Percentiles rank a stretch among this genome's conserved stretches.
Evolutionary conservation across 2,329 filamentous ascomycete species (phyloP).

Genomic region (Venturia carpophila): DNA sequence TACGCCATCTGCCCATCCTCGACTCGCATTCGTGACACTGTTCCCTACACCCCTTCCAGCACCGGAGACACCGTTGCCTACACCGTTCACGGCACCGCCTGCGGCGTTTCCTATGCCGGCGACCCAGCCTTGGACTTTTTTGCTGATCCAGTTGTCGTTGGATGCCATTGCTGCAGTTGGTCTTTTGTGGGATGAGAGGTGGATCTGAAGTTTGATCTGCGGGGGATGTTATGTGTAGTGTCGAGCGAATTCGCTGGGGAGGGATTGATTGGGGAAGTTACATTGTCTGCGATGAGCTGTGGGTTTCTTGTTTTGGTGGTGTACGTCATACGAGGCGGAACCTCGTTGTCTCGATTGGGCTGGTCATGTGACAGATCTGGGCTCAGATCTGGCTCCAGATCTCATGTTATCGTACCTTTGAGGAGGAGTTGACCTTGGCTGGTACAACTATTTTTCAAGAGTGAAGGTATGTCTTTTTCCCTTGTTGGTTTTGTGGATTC

Average conservation of each 20-base stretch:
- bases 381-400: neutral
- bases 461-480: neutral
- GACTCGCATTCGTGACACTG: conserved; percentile 38
- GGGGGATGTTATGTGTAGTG: too few relatives aligned
- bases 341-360: neutral
- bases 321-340: neutral
- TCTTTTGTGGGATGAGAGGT: neutral
- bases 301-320: neutral
- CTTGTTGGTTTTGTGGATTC: neutral
- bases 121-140: conserved; percentile 36
- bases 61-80: conserved; percentile 41
- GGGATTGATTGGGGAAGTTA: neutral
- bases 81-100: conserved; percentile 35
- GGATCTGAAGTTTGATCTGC: neutral
- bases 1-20: conserved; percentile 41
- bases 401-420: neutral
- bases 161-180: conserved; percentile 23
- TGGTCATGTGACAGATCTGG: neutral
- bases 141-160: conserved; percentile 40
- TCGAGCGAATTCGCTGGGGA: neutral
- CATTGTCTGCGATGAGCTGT: neutral
- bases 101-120: conserved; percentile 39
- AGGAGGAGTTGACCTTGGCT: neutral
- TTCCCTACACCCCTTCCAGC: conserved; percentile 38
- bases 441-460: neutral